Conservation (phyloP, 2,329 filamentous ascomycete genomes). For the Nemania serpens region DNA sequence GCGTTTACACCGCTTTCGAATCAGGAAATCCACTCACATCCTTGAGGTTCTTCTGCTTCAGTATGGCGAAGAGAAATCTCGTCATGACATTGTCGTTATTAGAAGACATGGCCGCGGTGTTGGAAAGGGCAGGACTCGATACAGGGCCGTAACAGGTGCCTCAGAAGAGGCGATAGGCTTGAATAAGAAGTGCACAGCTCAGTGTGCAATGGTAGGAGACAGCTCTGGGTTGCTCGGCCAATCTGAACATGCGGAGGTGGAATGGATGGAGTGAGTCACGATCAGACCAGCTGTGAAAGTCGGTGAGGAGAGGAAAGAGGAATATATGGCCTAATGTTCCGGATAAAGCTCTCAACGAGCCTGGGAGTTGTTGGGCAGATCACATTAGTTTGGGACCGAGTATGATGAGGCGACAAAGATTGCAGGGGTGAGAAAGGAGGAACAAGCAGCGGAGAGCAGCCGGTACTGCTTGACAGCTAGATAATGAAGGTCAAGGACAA, state of each 20-base stretch:
- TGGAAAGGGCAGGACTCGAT: conserved; percentile 19
- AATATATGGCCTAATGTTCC: conserved; percentile 45
- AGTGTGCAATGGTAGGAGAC: conserved; percentile 31
- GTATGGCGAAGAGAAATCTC: conserved; percentile 62
- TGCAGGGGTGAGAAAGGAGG: conserved; percentile 33
- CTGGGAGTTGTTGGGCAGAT: conserved; percentile 36
- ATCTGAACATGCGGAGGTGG: conserved; percentile 40
- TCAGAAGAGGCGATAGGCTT: conserved; percentile 27
- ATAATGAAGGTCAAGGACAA: conserved; percentile 34
- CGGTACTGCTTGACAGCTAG: conserved; percentile 32
- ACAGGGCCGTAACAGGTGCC: conserved; percentile 11
- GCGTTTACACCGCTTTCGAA: not conserved
- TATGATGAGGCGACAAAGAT: conserved; percentile 34
- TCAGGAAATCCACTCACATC: conserved; percentile 52
- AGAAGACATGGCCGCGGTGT: conserved; percentile 52
- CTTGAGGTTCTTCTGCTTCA: conserved; percentile 64
- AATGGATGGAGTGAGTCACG: conserved; percentile 47
- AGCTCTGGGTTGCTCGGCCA: conserved; percentile 30
- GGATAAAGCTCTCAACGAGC: conserved; percentile 37
- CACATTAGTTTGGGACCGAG: conserved; percentile 38
- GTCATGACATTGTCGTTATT: conserved; percentile 62
- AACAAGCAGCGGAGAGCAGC: conserved; percentile 29
- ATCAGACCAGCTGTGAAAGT: conserved; percentile 44
- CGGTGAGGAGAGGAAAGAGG: conserved; percentile 46
- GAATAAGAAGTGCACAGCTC: conserved; percentile 40